Evolutionary conservation across 2,329 filamentous ascomycete genomes (phyloP).

Genomic region (Daldinia sp.): DNA sequence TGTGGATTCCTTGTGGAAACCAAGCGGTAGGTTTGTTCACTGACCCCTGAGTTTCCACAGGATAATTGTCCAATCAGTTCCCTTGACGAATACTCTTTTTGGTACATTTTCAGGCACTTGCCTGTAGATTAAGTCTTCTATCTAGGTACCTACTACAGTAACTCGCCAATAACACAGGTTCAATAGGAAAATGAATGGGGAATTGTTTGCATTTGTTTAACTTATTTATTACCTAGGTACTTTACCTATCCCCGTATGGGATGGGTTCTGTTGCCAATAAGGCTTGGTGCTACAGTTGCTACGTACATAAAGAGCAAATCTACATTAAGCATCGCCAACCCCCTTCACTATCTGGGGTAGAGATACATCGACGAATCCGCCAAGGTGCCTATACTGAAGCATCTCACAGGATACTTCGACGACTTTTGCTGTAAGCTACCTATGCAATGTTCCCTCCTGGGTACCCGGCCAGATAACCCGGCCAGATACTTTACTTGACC

Average conservation of each 20-base stretch:
- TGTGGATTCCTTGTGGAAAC: neutral
- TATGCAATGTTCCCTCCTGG: too few relatives aligned
- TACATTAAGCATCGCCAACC: too few relatives aligned
- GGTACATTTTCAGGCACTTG: neutral
- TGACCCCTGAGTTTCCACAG: neutral
- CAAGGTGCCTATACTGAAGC: too few relatives aligned
- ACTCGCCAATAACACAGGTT: too few relatives aligned
- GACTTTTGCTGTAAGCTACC: neutral
- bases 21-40: too few relatives aligned
- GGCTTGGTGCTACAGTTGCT: neutral
- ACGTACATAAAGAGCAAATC: neutral
- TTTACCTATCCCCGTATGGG: neutral
- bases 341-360: too few relatives aligned
- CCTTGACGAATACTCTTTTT: slow-evolving; percentile 1
- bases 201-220: neutral
- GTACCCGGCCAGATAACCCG: too few relatives aligned
- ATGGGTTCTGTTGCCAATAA: neutral
- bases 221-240: neutral
- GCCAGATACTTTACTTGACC: neutral
- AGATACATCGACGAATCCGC: too few relatives aligned
- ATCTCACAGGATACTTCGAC: too few relatives aligned
- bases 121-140: too few relatives aligned
- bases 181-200: too few relatives aligned
- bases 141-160: too few relatives aligned
- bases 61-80: neutral